A percentile compares a stretch with the other conserved stretches of the same genome.
These are phyloP conservation scores for Graphilbum fragrans DNA, from an alignment of 2,329 filamentous ascomycete genomes.

Conservation along the genomic window DNA sequence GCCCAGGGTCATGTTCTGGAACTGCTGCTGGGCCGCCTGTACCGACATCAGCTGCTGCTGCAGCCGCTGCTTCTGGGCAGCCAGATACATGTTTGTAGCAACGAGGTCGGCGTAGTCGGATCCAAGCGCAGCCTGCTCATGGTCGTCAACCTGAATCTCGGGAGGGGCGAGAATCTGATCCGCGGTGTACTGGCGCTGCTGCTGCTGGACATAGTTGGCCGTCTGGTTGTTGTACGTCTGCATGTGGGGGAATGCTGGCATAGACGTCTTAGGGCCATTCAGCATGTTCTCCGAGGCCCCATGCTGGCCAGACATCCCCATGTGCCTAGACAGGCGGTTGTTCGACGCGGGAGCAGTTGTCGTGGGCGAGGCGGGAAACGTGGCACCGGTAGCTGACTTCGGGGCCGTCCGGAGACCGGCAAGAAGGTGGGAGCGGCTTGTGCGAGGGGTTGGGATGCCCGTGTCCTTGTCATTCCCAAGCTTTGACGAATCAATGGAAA, in stretches of 20 bases:
- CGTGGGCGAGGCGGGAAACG: conserved; percentile 39
- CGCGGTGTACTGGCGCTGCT: conserved; percentile 51
- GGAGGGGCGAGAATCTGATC: conserved; percentile 84
- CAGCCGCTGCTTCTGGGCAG: conserved; percentile 86
- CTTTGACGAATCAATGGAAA: conserved; percentile 65
- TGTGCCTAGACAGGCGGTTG: conserved; percentile 29
- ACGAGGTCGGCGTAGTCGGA: conserved; percentile 82
- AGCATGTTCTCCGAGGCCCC: conserved; percentile 29
- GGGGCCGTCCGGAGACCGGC: conserved; percentile 88
- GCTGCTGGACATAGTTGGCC: background rate
- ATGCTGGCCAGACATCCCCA: conserved; percentile 29
- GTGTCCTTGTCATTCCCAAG: conserved; percentile 57
- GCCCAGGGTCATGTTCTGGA: conserved; percentile 66
- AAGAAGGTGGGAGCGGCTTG: conserved; percentile 86
- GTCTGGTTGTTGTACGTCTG: conserved; percentile 13
- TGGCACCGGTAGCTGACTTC: conserved; percentile 65
- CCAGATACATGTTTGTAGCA: conserved; percentile 82
- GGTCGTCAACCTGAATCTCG: conserved; percentile 60
- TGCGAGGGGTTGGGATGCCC: conserved; percentile 70
- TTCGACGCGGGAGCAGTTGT: conserved; percentile 23
- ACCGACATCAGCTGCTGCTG: conserved; percentile 85
- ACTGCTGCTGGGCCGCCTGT: conserved; percentile 72
- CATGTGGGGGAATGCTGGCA: conserved; percentile 27
- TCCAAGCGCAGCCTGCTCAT: conserved; percentile 65
- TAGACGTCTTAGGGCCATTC: conserved; percentile 44